Percentiles rank a stretch among this genome's conserved stretches.
phyloP scores from a whole-genome alignment of 148 eudicot genomes.

The Rheum nobile region DNA sequence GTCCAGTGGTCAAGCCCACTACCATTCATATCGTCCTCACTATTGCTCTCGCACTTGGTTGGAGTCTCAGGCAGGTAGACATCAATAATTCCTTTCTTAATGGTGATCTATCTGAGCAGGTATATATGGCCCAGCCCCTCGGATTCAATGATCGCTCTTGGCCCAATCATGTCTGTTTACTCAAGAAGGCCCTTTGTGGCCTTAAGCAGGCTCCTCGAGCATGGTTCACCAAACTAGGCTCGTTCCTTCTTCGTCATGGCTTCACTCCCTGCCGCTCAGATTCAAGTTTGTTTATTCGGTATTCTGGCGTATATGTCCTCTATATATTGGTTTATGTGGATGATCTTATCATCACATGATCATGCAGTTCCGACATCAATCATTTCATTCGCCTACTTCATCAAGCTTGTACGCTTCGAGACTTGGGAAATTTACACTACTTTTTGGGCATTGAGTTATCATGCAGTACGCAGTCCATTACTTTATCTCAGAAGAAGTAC shows the following conservation, averaged over 20 bases:
- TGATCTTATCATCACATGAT: no score
- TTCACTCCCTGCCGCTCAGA: background rate
- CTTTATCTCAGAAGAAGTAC: no score
- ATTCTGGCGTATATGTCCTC: no score
- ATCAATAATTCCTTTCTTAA: background rate
- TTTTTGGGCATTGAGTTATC: no score
- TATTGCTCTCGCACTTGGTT: background rate
- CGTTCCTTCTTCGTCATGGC: background rate
- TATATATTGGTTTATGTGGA: background rate
- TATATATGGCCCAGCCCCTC: background rate
- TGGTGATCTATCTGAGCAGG: background rate
- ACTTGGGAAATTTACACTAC: no score
- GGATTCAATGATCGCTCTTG: background rate
- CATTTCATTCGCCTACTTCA: no score
- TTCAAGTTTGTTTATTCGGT: background rate
- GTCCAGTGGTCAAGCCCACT: background rate
- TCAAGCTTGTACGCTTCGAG: no score
- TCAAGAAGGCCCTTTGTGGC: background rate
- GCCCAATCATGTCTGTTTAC: background rate
- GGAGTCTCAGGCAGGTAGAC: background rate
- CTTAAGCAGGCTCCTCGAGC: background rate
- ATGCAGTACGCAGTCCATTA: no score
- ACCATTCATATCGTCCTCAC: background rate
- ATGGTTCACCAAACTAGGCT: background rate
- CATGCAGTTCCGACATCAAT: no score